These are phyloP conservation scores for Neofusicoccum cordaticola DNA, from an alignment of 2,329 filamentous ascomycete genomes.

Conservation along the genomic window DNA sequence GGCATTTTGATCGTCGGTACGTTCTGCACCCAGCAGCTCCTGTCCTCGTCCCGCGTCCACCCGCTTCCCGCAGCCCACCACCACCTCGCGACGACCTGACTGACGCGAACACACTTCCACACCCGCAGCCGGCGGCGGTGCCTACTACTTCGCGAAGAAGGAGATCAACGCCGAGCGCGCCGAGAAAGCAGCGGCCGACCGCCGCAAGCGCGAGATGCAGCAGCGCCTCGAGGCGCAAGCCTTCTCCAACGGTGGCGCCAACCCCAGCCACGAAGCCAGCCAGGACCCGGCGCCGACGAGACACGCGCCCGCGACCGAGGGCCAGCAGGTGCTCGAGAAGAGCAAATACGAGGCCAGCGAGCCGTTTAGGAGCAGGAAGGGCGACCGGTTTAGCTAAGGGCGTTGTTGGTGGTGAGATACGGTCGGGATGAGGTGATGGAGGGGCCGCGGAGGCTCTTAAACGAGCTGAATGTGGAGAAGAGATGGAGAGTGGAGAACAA, in stretches of 20 bases:
- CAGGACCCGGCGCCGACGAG: constrained; percentile 81
- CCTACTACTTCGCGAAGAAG: constrained; percentile 94
- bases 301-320: constrained; percentile 72
- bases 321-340: constrained; percentile 67
- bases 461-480: not conserved
- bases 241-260: constrained; percentile 38
- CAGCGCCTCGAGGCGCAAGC: constrained; percentile 30
- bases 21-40: constrained; percentile 26
- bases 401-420: not conserved
- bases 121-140: constrained; percentile 72
- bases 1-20: constrained; percentile 79
- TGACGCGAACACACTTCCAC: constrained; percentile 14
- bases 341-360: constrained; percentile 83
- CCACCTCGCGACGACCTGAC: not conserved
- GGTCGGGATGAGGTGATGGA: not conserved
- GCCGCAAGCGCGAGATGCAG: constrained; percentile 30
- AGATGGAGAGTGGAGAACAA: not conserved
- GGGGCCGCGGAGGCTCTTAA: no score
- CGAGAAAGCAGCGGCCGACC: constrained; percentile 58
- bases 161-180: constrained; percentile 90
- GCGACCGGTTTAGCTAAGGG: constrained; percentile 69
- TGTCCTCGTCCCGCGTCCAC: not conserved
- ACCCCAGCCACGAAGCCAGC: constrained; percentile 70
- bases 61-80: not conserved
- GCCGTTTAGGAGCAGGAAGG: constrained; percentile 75